Evolutionary conservation across 805 yeast species (phyloP), one percentile per base, ranked within the genome.

Genomic region (Metschnikowia peoriensis): DNA sequence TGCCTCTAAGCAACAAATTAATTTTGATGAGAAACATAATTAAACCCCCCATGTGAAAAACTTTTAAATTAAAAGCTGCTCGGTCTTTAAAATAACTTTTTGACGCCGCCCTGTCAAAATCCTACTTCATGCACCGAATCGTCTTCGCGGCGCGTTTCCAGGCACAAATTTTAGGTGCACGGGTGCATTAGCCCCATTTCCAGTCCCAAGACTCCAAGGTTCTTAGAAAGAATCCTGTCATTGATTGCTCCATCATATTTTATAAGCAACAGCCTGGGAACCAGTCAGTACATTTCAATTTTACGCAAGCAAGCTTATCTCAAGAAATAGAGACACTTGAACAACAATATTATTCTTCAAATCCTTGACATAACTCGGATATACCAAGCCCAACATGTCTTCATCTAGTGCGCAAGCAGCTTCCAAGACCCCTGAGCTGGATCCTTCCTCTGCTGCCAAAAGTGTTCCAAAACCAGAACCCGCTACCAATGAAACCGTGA

Each of bases 401-500:
- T 41, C 50, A 15, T 8, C 49, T 12, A 32, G 50, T 42, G 32
- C 40, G 22, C 49, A 46, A 46, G 44, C 44, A 12, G 34, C 27
- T 5, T 27, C 44, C 14, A 17, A 35, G 28, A n/a, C 46, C 28
- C 29, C 28, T 17, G 39, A 28, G 6, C 40, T 8, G 14, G 28
- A 38, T 14, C n/a, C 39, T 9, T 22, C 4, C 8, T 6, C 37
- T 8, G 27, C 14, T 5, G 27, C 17, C 6, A 37, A 41, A 16
- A 14, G 41, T 7, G 22, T 37, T 7, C 22, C 37, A 6, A 47
- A 50, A 11, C 27, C 41, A 27, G 48, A 17, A 12, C 40, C 52
- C 40, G 41, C 47, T 16, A 52, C 62, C 44, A 58, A 60, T 42
- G 52, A 49, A 6, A 51, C 59, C 5, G 63, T 55, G 22, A 52